These are phyloP conservation scores for Suillus tomentosus DNA, from an alignment of 768 basidiomycete genomes.

Conservation along the genomic window DNA sequence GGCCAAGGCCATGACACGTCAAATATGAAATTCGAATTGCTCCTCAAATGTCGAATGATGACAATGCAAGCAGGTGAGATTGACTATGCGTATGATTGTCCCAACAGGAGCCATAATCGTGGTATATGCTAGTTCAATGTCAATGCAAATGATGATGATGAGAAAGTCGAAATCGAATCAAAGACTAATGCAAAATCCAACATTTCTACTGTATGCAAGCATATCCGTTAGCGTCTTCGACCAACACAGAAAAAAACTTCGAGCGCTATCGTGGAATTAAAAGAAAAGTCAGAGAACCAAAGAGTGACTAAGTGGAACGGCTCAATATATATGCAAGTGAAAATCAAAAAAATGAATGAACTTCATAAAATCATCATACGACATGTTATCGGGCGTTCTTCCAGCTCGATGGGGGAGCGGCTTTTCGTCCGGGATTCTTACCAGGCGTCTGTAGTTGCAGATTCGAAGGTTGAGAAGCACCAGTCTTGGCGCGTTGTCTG, in stretches of 20 bases:
- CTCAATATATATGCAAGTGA: conserved; percentile 8
- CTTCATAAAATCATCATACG: not conserved
- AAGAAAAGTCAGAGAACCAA: not conserved
- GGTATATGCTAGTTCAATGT: conserved; percentile 13
- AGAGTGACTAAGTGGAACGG: not conserved
- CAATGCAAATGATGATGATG: conserved; percentile 9
- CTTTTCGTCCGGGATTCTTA: conserved; percentile 29
- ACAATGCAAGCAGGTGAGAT: conserved; percentile 1
- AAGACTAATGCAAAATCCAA: conserved; percentile 4
- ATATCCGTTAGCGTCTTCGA: not conserved
- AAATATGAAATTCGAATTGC: not conserved
- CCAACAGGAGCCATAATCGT: conserved; percentile 4
- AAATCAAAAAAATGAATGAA: not conserved
- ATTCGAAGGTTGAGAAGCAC: conserved; percentile 24
- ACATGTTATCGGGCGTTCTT: conserved; percentile 35
- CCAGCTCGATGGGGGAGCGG: conserved; percentile 68
- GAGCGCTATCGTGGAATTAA: not conserved
- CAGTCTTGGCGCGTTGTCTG: conserved; percentile 39
- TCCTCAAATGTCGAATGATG: not conserved
- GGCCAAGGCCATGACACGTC: not conserved
- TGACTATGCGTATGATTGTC: not conserved
- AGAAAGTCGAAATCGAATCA: not conserved
- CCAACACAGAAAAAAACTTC: not conserved
- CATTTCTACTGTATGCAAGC: not conserved
- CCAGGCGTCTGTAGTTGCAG: conserved; percentile 19